These are phyloP conservation scores for Taphrina populina DNA, from an alignment of 1,139 yeast genomes.

Conservation along the genomic window DNA sequence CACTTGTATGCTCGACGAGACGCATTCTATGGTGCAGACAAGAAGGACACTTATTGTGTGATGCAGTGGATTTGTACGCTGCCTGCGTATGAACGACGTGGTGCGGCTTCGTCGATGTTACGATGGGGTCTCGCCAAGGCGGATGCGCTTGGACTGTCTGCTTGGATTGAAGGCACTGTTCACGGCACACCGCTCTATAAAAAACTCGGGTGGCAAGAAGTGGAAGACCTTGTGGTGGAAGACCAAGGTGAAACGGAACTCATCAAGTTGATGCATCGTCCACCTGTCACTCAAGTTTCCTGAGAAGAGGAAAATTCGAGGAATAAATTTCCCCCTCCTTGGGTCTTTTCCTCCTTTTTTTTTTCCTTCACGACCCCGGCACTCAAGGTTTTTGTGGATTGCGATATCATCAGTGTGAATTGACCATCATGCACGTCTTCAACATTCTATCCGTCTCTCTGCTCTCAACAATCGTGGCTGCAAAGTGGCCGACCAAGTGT, in stretches of 20 bases:
- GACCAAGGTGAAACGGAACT: not conserved
- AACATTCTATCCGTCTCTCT: not conserved
- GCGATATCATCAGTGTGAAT: no score
- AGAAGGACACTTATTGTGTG: not conserved
- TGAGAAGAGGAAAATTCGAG: no score
- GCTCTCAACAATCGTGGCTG: not conserved
- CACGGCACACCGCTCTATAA: not conserved
- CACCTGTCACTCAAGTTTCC: no score
- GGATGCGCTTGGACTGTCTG: not conserved
- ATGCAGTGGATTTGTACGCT: constrained; percentile 2
- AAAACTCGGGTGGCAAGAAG: not conserved
- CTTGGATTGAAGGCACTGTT: not conserved
- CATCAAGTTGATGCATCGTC: not conserved
- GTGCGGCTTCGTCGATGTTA: not conserved
- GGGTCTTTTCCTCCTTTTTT: no score
- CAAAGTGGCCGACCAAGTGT: not conserved
- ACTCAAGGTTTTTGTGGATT: no score
- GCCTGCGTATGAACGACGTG: not conserved
- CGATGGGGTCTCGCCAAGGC: not conserved
- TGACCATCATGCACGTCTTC: no score
- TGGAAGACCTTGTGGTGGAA: not conserved
- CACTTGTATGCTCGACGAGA: not conserved
- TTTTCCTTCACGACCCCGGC: no score
- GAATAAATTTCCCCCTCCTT: no score
- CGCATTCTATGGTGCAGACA: not conserved